Evolutionary conservation across 345 rosid species (phyloP), one percentile per base, ranked within the genome.

Genomic region (Abelmoschus esculentus): DNA sequence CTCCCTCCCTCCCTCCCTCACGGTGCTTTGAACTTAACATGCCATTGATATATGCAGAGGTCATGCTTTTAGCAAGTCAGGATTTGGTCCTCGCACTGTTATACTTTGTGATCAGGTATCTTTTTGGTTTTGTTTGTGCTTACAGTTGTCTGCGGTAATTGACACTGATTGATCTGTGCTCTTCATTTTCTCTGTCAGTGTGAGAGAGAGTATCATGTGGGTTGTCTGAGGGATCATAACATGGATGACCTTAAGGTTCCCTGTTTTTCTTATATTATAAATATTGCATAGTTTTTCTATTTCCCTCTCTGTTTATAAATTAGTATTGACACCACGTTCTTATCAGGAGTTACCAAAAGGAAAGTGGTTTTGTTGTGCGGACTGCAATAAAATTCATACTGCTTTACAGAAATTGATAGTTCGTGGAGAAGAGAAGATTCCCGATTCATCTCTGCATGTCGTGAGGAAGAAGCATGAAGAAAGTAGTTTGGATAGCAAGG

Each of bases 161-260:
- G 12, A 56, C 36, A 10, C 54, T 67, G 56, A 69, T 50, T 66
- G 42, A 13, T 79, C 17, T 61, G 28, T 64, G 31, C 61, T 66
- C 61, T 56, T 56, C 49, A 26, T 26, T 56, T 49, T 66, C 26
- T 22, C 57, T 56, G 49, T 49, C 80, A 89, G 97, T 93, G 98
- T 72, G 98, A 93, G 84, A 91, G 83, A 84, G 98, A 93, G 77
- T 91, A 78, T 74, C 98, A 93, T 67, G 93, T 93, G 67, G 93
- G 97, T 78, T 93, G 98, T 80, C 76, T 93, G 80, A 91, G 81
- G 79, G 95, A 89, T 40, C 86, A 85, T 75, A 75, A 86, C 52
- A 85, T 91, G 76, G 88, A 82, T 65, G 90, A 89, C 80, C 89
- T 93, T 58, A 77, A 89, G 98, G 98, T 91, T 68, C 66, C 55